phyloP scores from a whole-genome alignment of 257 asterid genomes.

The Plectranthus barbatus region DNA sequence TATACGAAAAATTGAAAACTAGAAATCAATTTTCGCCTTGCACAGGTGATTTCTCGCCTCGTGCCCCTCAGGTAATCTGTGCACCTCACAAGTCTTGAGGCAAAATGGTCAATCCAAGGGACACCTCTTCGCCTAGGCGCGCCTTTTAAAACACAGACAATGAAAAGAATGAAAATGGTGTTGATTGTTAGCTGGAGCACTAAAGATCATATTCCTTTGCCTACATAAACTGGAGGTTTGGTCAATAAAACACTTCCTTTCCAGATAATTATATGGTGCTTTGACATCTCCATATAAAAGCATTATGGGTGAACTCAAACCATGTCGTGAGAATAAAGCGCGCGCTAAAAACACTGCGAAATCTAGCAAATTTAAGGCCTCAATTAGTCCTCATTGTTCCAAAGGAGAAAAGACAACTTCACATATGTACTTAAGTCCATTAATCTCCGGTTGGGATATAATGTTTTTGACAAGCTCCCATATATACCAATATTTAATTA shows the following conservation, averaged over 20 bases:
- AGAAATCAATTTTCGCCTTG: too few species aligned
- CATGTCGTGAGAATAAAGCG: neutral
- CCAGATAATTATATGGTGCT: neutral
- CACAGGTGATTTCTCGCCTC: too few species aligned
- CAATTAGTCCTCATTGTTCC: neutral
- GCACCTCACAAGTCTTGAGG: too few species aligned
- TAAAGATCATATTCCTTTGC: neutral
- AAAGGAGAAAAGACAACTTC: neutral
- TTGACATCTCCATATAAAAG: neutral
- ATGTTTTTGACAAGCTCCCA: neutral
- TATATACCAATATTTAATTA: neutral
- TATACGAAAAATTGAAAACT: too few species aligned
- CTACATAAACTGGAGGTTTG: neutral
- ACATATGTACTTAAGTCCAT: neutral
- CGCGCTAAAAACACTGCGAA: neutral
- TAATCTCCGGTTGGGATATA: neutral
- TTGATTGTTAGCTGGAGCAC: neutral
- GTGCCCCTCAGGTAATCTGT: too few species aligned
- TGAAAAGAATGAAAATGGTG: neutral
- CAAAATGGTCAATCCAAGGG: too few species aligned
- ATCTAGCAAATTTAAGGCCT: neutral
- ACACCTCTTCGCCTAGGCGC: too few species aligned
- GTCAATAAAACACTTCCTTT: neutral
- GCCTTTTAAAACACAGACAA: too few species aligned
- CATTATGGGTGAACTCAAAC: neutral